Conservation (phyloP, 2,329 filamentous ascomycete genomes). For the Arthrobotrys megalospora region DNA sequence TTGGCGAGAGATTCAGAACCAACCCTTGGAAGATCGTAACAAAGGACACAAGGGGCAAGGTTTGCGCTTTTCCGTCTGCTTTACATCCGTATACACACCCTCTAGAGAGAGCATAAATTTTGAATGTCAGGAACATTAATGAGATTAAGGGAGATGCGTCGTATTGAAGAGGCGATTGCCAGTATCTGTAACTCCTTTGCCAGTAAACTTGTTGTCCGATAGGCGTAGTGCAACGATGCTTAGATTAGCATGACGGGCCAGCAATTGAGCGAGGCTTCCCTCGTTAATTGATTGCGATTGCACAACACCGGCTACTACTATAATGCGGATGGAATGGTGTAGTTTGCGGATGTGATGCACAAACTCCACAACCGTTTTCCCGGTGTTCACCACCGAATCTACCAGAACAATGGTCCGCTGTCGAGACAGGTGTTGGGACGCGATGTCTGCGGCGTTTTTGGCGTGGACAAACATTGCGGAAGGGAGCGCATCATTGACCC, state of each 20-base stretch:
- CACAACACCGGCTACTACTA: conserved; percentile 73
- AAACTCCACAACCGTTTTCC: conserved; percentile 71
- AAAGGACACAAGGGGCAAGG: no score
- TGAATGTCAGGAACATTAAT: no score
- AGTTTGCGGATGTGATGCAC: conserved; percentile 70
- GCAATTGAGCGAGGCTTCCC: conserved; percentile 62
- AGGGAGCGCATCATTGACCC: conserved; percentile 73
- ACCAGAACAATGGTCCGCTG: conserved; percentile 71
- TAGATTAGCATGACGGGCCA: conserved; percentile 65
- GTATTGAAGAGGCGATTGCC: conserved; percentile 76
- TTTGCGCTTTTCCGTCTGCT: no score
- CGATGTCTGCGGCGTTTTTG: conserved; percentile 68
- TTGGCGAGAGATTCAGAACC: no score
- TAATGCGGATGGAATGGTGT: conserved; percentile 68
- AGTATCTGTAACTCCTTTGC: conserved; percentile 72
- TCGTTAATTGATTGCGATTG: conserved; percentile 67
- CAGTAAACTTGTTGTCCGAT: conserved; percentile 74
- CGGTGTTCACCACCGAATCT: conserved; percentile 76
- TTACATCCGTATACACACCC: no score
- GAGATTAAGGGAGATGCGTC: conserved; percentile 69
- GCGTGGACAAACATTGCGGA: conserved; percentile 72
- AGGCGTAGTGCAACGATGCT: conserved; percentile 72
- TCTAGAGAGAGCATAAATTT: no score
- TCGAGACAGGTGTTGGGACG: conserved; percentile 67
- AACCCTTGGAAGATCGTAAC: no score